phyloP scores from a whole-genome alignment of 768 basidiomycete species.

The Suillus plorans region DNA sequence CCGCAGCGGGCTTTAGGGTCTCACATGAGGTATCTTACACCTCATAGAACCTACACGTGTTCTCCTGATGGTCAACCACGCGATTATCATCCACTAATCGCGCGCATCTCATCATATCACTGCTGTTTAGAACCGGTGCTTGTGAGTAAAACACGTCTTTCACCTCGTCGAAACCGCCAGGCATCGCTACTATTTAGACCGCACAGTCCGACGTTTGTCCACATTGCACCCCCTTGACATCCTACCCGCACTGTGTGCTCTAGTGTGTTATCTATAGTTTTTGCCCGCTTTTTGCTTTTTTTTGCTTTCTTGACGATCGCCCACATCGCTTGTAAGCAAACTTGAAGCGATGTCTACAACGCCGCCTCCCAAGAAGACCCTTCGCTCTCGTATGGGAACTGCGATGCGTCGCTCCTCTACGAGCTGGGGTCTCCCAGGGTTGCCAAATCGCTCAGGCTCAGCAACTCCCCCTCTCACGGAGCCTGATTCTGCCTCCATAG shows the following conservation, averaged over 20 bases:
- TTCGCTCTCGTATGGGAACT: slow-evolving; percentile 61
- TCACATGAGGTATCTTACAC: not conserved
- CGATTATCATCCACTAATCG: slow-evolving; percentile 34
- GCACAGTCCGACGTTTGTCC: slow-evolving; percentile 20
- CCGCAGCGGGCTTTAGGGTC: not conserved
- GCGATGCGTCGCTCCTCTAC: slow-evolving; percentile 63
- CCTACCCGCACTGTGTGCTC: slow-evolving; percentile 10
- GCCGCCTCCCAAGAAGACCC: slow-evolving; percentile 38
- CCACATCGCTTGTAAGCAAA: not conserved
- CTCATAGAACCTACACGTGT: slow-evolving; percentile 26
- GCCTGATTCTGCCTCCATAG: slow-evolving; percentile 25
- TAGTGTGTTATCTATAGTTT: slow-evolving; percentile 9
- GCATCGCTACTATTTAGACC: slow-evolving; percentile 31
- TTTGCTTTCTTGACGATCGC: slow-evolving; percentile 3
- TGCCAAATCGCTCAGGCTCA: slow-evolving; percentile 30
- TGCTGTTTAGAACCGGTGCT: slow-evolving; percentile 20
- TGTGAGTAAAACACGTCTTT: slow-evolving; percentile 20
- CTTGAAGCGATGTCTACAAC: slow-evolving; percentile 29
- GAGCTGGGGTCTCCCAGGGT: slow-evolving; percentile 41
- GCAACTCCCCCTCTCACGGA: slow-evolving; percentile 25
- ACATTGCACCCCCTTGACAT: slow-evolving; percentile 21
- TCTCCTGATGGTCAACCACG: slow-evolving; percentile 30
- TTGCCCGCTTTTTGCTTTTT: slow-evolving; percentile 1
- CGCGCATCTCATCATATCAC: slow-evolving; percentile 33
- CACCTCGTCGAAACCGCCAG: slow-evolving; percentile 37